phyloP scores from a whole-genome alignment of 2,329 filamentous ascomycete genomes.

The Phoma herbarum region DNA sequence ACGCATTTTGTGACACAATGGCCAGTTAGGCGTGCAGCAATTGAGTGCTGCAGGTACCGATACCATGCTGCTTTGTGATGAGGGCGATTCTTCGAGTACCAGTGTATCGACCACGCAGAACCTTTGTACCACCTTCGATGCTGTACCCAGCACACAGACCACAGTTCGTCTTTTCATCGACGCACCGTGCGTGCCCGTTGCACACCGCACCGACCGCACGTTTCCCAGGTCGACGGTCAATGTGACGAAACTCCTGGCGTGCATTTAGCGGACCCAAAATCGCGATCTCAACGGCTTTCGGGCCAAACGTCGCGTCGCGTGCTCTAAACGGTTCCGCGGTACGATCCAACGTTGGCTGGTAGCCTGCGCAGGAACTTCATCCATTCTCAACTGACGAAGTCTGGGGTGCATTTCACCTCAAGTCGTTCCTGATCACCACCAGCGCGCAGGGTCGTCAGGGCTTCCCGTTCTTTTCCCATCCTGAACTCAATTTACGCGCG shows the following conservation, averaged over 20 bases:
- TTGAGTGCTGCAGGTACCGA: slow-evolving; percentile 8
- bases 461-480: slow-evolving; percentile 18
- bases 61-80: slow-evolving; percentile 3
- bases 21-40: slow-evolving; percentile 6
- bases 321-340: slow-evolving; percentile 10
- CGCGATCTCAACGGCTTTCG: slow-evolving; percentile 19
- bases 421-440: slow-evolving; percentile 20
- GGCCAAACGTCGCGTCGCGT: slow-evolving; percentile 22
- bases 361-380: slow-evolving; percentile 6
- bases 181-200: slow-evolving; percentile 12
- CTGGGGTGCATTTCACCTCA: slow-evolving; percentile 16
- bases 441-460: slow-evolving; percentile 14
- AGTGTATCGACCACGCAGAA: slow-evolving; percentile 2
- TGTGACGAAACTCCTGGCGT: slow-evolving; percentile 17
- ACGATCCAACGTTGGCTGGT: slow-evolving; percentile 4
- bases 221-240: slow-evolving; percentile 4
- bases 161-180: slow-evolving; percentile 4
- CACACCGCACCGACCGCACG: slow-evolving; percentile 17
- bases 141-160: slow-evolving; percentile 8
- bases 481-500: slow-evolving; percentile 16
- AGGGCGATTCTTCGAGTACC: slow-evolving; percentile 1
- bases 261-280: slow-evolving; percentile 21
- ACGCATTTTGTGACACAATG: slow-evolving; percentile 1
- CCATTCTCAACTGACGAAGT: background rate
- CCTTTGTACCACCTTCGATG: slow-evolving; percentile 10